A percentile compares a stretch with the other conserved stretches of the same genome.
Conservation (phyloP, 768 basidiomycete genomes). For the Gymnopilus dilepis region DNA sequence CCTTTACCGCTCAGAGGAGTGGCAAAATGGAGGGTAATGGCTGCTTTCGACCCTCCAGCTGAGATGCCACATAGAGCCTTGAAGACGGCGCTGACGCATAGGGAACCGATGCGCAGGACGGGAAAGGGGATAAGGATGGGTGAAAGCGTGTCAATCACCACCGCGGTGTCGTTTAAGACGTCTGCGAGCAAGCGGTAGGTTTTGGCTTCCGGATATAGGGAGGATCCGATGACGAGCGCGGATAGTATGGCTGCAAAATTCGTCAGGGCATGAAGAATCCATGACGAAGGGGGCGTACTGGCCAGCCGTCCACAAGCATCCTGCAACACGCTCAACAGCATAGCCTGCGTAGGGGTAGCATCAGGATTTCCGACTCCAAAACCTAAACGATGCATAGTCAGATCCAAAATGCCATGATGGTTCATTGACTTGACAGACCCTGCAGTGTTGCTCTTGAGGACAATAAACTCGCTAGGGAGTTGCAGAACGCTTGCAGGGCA, state of each 20-base stretch:
- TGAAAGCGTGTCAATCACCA: conserved; percentile 64
- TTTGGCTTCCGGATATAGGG: conserved; percentile 72
- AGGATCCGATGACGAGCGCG: conserved; percentile 67
- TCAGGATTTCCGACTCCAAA: conserved; percentile 74
- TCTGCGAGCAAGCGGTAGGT: conserved; percentile 72
- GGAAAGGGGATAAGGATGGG: conserved; percentile 54
- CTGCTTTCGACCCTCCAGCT: conserved; percentile 73
- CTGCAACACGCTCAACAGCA: conserved; percentile 69
- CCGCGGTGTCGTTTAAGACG: conserved; percentile 64
- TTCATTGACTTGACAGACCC: conserved; percentile 41
- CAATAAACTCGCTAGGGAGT: conserved; percentile 63
- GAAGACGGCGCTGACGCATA: conserved; percentile 65
- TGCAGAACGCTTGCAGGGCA: conserved; percentile 72
- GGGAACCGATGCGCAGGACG: conserved; percentile 48
- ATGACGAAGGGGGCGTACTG: conserved; percentile 44
- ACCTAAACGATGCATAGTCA: conserved; percentile 39
- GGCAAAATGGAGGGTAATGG: conserved; percentile 70
- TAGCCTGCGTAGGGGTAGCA: conserved; percentile 67
- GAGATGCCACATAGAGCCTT: conserved; percentile 66
- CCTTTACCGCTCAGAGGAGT: conserved; percentile 54
- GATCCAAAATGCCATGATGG: neutral
- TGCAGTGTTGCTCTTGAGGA: conserved; percentile 72
- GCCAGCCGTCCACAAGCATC: conserved; percentile 67
- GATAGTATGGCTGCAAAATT: conserved; percentile 57
- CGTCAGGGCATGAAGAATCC: neutral